Evolutionary conservation across 2,329 filamentous ascomycete species (phyloP).

Genomic region (Emmonsia crescens): DNA sequence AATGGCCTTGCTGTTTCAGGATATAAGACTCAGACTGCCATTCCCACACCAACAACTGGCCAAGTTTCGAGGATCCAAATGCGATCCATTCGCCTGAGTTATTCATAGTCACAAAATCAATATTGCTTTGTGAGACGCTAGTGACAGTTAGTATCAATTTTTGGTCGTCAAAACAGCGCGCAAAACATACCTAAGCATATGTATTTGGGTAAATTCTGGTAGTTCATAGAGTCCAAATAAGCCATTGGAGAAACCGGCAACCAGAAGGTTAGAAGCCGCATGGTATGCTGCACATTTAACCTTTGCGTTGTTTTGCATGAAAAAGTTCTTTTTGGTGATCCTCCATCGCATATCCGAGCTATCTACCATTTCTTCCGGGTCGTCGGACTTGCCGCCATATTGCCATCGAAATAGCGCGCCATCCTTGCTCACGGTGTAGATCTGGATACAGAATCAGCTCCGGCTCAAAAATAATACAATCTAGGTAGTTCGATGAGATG

Average conservation of each 20-base stretch:
- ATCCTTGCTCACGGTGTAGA: constrained; percentile 94
- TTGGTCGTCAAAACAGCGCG: constrained; percentile 3
- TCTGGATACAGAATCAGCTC: constrained; percentile 29
- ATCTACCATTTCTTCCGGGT: constrained; percentile 50
- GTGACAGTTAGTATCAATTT: constrained; percentile 9
- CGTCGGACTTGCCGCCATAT: constrained; percentile 55
- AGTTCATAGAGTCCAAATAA: constrained; percentile 91
- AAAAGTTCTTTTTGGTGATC: constrained; percentile 83
- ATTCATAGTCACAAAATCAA: constrained; percentile 91
- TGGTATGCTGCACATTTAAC: constrained; percentile 89
- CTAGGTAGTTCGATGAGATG: neutral
- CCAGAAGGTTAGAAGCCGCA: constrained; percentile 75
- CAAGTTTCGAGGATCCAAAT: constrained; percentile 88
- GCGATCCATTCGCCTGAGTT: constrained; percentile 93
- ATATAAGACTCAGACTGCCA: constrained; percentile 99
- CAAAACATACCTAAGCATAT: constrained; percentile 51
- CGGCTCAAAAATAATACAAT: constrained; percentile 5
- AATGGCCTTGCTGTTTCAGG: constrained; percentile 93
- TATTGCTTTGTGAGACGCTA: constrained; percentile 93
- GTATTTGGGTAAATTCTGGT: constrained; percentile 90
- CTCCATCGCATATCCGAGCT: constrained; percentile 72
- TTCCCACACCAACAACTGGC: constrained; percentile 96
- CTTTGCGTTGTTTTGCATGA: constrained; percentile 80
- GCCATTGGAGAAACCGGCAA: constrained; percentile 90
- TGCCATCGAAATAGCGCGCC: constrained; percentile 94